These are phyloP conservation scores for Terana coerulea DNA, from an alignment of 768 basidiomycete species.

Conservation along the genomic window DNA sequence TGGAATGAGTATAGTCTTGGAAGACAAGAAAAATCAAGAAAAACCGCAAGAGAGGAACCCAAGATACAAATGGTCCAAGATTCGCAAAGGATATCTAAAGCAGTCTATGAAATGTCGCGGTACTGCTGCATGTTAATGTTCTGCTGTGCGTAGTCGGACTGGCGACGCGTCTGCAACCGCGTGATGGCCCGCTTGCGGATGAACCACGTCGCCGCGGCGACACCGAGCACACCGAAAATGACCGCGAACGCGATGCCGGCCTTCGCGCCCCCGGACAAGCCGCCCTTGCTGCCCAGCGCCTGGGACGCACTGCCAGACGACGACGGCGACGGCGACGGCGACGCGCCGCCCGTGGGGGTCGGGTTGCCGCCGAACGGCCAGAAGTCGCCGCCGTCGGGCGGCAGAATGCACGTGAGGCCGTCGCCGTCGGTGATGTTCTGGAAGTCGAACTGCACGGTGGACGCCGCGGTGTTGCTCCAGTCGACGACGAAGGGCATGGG, in stretches of 20 bases:
- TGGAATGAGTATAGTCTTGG: not conserved
- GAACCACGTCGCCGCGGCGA: conserved; percentile 41
- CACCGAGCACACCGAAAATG: conserved; percentile 39
- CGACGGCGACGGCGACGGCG: conserved; percentile 12
- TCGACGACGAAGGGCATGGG: conserved; percentile 62
- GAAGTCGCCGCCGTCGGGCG: conserved; percentile 62
- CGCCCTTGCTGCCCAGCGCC: conserved; percentile 11
- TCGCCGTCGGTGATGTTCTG: conserved; percentile 47
- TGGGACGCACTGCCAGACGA: conserved; percentile 18
- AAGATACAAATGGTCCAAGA: conserved; percentile 1
- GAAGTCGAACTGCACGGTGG: conserved; percentile 52
- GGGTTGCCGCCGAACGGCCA: conserved; percentile 70
- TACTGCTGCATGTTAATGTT: not conserved
- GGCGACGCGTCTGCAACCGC: conserved; percentile 18
- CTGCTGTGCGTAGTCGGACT: not conserved
- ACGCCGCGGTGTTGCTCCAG: conserved; percentile 34
- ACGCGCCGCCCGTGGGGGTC: conserved; percentile 4
- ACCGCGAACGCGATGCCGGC: conserved; percentile 52
- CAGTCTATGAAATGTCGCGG: not conserved
- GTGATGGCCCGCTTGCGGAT: conserved; percentile 45
- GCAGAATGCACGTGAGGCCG: conserved; percentile 61
- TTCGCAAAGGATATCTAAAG: not conserved
- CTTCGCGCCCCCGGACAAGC: conserved; percentile 33
- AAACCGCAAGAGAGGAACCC: not conserved
- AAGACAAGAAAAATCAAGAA: not conserved